Evolutionary conservation across 768 basidiomycete genomes (phyloP).

Genomic region (Hypsizygus marmoreus): DNA sequence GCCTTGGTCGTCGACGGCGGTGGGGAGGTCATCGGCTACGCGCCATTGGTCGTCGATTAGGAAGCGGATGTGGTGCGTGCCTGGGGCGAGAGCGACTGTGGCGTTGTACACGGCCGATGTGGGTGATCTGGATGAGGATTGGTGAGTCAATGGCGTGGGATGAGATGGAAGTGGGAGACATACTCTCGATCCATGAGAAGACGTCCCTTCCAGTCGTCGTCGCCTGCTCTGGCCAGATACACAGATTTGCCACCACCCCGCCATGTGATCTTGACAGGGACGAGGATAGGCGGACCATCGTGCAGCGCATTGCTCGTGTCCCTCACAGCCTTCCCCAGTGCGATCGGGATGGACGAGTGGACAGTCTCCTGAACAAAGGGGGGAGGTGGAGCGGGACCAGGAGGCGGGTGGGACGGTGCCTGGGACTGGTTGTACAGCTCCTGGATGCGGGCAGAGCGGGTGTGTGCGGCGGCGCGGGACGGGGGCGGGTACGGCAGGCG

Average conservation of each 20-base stretch:
- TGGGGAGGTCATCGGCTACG: conserved; percentile 72
- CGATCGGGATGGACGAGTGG: conserved; percentile 62
- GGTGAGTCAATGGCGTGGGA: no score
- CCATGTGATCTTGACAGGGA: conserved; percentile 63
- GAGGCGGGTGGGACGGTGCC: conserved; percentile 3
- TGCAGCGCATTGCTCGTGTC: conserved; percentile 24
- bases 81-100: conserved; percentile 67
- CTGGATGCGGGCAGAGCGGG: conserved; percentile 48
- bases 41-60: conserved; percentile 90
- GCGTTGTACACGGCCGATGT: conserved; percentile 34
- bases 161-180: no score
- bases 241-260: conserved; percentile 64
- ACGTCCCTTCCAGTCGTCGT: conserved; percentile 76
- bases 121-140: no score
- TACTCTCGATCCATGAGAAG: conserved; percentile 66
- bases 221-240: conserved; percentile 69
- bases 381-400: conserved; percentile 18
- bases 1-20: conserved; percentile 92
- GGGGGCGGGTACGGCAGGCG: conserved; percentile 25
- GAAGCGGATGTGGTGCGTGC: conserved; percentile 94
- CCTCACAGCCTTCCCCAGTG: conserved; percentile 37
- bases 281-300: conserved; percentile 26
- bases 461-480: conserved; percentile 30
- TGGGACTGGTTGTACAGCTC: conserved; percentile 42
- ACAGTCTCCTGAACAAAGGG: conserved; percentile 61